Evolutionary conservation across 805 yeast genomes (phyloP).

Genomic region (Kluyveromyces lactis): DNA sequence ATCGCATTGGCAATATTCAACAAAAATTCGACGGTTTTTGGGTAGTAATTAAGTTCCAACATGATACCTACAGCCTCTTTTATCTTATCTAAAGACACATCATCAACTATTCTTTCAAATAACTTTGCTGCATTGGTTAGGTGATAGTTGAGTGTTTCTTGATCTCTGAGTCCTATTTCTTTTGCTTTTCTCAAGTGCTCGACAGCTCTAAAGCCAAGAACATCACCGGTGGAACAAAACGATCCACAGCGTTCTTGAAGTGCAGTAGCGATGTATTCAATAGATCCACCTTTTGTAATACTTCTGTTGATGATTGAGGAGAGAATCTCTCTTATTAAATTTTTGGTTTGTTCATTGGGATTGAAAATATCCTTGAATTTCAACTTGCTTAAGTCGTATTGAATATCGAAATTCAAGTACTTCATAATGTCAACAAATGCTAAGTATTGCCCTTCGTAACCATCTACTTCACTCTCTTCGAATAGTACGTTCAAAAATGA

Average conservation of each 20-base stretch:
- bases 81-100: slow-evolving; percentile 68
- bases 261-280: slow-evolving; percentile 79
- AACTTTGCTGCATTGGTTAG: slow-evolving; percentile 67
- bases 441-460: slow-evolving; percentile 25
- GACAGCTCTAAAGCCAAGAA: slow-evolving; percentile 85
- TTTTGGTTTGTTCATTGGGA: slow-evolving; percentile 44
- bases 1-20: slow-evolving; percentile 65
- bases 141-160: slow-evolving; percentile 58
- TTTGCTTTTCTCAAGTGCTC: slow-evolving; percentile 86
- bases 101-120: slow-evolving; percentile 72
- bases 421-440: slow-evolving; percentile 61
- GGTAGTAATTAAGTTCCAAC: slow-evolving; percentile 66
- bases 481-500: slow-evolving; percentile 77
- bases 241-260: slow-evolving; percentile 91
- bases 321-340: slow-evolving; percentile 74
- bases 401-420: slow-evolving; percentile 59
- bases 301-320: slow-evolving; percentile 84
- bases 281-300: slow-evolving; percentile 85
- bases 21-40: slow-evolving; percentile 79
- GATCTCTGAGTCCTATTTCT: slow-evolving; percentile 61
- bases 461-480: slow-evolving; percentile 51
- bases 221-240: slow-evolving; percentile 90
- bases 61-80: slow-evolving; percentile 74
- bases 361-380: slow-evolving; percentile 72
- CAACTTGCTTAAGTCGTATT: slow-evolving; percentile 55